phyloP scores from a whole-genome alignment of 2,329 filamentous ascomycete species.

The Alternaria panax region DNA sequence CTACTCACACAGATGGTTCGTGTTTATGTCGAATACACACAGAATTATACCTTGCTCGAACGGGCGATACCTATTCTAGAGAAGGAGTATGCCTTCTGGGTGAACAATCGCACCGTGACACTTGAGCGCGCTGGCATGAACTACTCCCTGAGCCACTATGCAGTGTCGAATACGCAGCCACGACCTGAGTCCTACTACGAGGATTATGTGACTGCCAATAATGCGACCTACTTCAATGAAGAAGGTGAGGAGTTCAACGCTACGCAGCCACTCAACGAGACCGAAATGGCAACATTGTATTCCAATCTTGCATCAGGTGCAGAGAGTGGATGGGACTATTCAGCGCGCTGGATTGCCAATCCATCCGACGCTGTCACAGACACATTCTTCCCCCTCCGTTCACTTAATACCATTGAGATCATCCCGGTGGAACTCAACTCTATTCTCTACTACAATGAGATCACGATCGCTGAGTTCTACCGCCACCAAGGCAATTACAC shows the following conservation, averaged over 20 bases:
- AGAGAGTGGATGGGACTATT: slow-evolving; percentile 72
- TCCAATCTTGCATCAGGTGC: slow-evolving; percentile 70
- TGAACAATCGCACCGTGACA: slow-evolving; percentile 65
- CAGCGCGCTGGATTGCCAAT: slow-evolving; percentile 64
- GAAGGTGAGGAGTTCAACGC: slow-evolving; percentile 67
- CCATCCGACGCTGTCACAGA: slow-evolving; percentile 66
- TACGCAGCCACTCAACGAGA: slow-evolving; percentile 59
- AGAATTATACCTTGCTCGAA: slow-evolving; percentile 67
- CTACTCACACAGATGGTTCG: slow-evolving; percentile 72
- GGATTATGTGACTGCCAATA: slow-evolving; percentile 71
- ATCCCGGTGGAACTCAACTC: slow-evolving; percentile 73
- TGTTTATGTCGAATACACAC: slow-evolving; percentile 69
- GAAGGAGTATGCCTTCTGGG: slow-evolving; percentile 70
- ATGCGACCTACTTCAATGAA: slow-evolving; percentile 66
- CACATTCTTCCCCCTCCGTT: slow-evolving; percentile 70
- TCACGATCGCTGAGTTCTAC: slow-evolving; percentile 65
- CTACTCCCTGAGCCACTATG: slow-evolving; percentile 67
- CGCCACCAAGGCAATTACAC: slow-evolving; percentile 59
- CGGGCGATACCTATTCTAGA: slow-evolving; percentile 69
- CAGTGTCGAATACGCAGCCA: slow-evolving; percentile 69
- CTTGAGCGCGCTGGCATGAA: slow-evolving; percentile 58
- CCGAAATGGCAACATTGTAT: slow-evolving; percentile 63
- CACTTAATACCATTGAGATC: slow-evolving; percentile 65
- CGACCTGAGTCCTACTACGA: slow-evolving; percentile 72
- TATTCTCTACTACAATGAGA: slow-evolving; percentile 71